Evolutionary conservation across 2,329 filamentous ascomycete species (phyloP).

Genomic region (Alternaria sp.): DNA sequence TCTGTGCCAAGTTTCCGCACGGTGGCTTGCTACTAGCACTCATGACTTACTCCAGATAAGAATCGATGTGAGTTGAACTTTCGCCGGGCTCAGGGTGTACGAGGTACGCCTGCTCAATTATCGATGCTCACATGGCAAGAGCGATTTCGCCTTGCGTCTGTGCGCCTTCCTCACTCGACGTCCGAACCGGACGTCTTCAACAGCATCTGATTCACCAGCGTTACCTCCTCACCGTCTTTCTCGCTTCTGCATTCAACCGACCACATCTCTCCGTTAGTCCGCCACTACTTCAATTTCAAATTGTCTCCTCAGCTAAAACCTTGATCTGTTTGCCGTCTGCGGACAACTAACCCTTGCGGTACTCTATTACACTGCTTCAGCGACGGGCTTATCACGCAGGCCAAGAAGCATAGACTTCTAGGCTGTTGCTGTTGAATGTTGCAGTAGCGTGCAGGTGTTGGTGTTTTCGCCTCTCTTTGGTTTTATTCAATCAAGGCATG

Average conservation of each 20-base stretch:
- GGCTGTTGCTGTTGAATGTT: neutral
- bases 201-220: slow-evolving; percentile 4
- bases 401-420: neutral
- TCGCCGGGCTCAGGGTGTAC: neutral
- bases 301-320: neutral
- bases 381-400: slow-evolving; percentile 1
- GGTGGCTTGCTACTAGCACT: neutral
- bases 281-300: neutral
- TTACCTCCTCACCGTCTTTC: slow-evolving; percentile 14
- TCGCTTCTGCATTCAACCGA: slow-evolving; percentile 9
- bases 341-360: neutral
- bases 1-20: neutral
- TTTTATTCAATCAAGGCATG: slow-evolving; percentile 2
- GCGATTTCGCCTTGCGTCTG: neutral
- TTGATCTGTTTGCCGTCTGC: slow-evolving; percentile 2
- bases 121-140: slow-evolving; percentile 2
- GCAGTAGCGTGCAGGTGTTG: slow-evolving; percentile 3
- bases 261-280: neutral
- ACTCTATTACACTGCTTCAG: slow-evolving; percentile 1
- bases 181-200: slow-evolving; percentile 5
- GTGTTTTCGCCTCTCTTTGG: slow-evolving; percentile 3
- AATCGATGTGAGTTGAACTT: neutral
- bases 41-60: neutral
- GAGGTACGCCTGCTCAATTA: slow-evolving; percentile 1
- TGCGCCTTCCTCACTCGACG: slow-evolving; percentile 10